These are phyloP conservation scores for Claviceps africana DNA, from an alignment of 2,329 filamentous ascomycete species.

Conservation along the genomic window DNA sequence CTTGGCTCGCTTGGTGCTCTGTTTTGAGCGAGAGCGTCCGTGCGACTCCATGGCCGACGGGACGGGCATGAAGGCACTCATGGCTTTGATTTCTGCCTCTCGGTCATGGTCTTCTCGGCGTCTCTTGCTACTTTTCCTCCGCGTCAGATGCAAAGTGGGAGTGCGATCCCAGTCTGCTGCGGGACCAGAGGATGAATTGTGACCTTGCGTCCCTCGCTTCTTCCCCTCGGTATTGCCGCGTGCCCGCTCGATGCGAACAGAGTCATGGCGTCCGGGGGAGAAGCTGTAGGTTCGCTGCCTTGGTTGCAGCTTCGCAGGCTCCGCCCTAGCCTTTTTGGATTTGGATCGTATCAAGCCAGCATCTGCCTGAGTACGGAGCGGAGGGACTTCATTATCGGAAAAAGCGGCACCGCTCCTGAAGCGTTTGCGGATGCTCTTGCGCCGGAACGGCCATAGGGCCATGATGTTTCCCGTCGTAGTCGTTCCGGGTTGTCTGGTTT, in stretches of 20 bases:
- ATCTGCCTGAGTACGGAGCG: slow-evolving; percentile 23
- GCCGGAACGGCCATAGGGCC: slow-evolving; percentile 75
- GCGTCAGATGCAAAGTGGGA: slow-evolving; percentile 43
- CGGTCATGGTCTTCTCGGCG: slow-evolving; percentile 61
- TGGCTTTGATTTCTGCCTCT: slow-evolving; percentile 77
- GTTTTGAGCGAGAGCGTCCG: slow-evolving; percentile 46
- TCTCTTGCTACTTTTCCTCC: slow-evolving; percentile 64
- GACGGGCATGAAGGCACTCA: slow-evolving; percentile 57
- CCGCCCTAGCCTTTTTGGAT: slow-evolving; percentile 28
- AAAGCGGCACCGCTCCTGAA: slow-evolving; percentile 38
- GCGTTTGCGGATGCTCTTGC: slow-evolving; percentile 53
- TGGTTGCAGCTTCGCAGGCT: slow-evolving; percentile 34
- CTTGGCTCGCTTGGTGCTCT: slow-evolving; percentile 52
- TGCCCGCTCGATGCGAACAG: slow-evolving; percentile 27
- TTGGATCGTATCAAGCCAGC: slow-evolving; percentile 12
- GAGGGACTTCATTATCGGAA: slow-evolving; percentile 34
- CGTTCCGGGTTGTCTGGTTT: neutral
- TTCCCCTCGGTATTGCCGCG: slow-evolving; percentile 3
- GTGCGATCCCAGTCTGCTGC: slow-evolving; percentile 18
- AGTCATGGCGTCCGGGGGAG: slow-evolving; percentile 44
- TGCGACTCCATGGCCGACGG: slow-evolving; percentile 47
- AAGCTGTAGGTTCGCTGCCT: slow-evolving; percentile 44
- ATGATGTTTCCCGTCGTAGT: slow-evolving; percentile 28
- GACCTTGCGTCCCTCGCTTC: slow-evolving; percentile 6
- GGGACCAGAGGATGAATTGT: neutral